Base-by-base conservation (phyloP, 352 stramenopile genomes). In the Blastocystis sp. region DNA sequence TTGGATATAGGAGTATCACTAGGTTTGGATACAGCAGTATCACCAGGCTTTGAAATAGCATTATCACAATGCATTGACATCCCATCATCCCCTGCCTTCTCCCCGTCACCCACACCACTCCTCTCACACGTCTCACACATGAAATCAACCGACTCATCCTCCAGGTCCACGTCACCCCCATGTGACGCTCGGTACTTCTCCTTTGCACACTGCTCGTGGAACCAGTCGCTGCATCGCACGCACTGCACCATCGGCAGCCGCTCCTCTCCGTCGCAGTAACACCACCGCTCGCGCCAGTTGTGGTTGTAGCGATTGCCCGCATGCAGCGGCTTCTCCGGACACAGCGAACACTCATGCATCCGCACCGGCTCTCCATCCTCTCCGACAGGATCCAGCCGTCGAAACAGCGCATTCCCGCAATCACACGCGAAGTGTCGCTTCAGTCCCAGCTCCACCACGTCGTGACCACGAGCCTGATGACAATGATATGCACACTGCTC, bases 281-380 rank as follows among this genome's bases (percentile, higher is more conserved):
- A 87, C 81, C 81, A 87, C 32, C 81, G 63, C 36, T 87, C 67
- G 9, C 57, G 21, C 21, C 85, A 81, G 48, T 87, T 87, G 57
- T 87, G 81, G 40, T 86, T 86, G 65, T 86, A 87, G 4, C 27
- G 24, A 34, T 69, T 67, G 21, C n/a, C 0, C 16, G 32, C 8
- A 29, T 87, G 42, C 54, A 42, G 36, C 32, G 59, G 69, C 27
- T 67, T 72, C 18, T 48, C 67, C 8, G 72, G 57, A 46, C 29
- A 77, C 49, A 87, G n/a, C 9, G 27, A 63, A 61, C 54, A 77
- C 4, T 29, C 16, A 59, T 63, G 44, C n/a, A 87, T 34, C 8
- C 42, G 48, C 40, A 27, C n/a, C 24, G 29, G 29, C 44, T 81
- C 29, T 29, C 16, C 29, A 27, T 16, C 7, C 8, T 54, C 21